Evolutionary conservation across 371 early-diverging fungal genomes (phyloP).

Genomic region (Saksenaea vasiformis): DNA sequence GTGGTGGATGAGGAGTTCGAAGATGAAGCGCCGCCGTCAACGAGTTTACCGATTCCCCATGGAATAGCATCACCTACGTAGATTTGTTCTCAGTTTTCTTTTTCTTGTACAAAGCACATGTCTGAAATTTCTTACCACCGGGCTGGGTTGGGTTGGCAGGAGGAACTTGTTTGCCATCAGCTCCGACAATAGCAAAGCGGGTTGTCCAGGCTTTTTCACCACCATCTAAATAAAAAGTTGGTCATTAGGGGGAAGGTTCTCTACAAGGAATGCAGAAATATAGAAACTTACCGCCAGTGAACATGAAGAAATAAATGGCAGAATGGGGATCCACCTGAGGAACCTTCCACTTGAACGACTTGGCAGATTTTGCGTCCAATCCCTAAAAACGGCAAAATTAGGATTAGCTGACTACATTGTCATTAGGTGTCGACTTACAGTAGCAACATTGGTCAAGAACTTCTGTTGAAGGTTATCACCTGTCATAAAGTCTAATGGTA

Average conservation of each 20-base stretch:
- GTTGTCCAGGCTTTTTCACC: constrained; percentile 34
- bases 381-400: constrained; percentile 14
- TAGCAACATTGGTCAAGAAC: constrained; percentile 28
- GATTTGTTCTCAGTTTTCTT: background rate
- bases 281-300: constrained; percentile 26
- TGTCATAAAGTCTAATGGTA: constrained; percentile 37
- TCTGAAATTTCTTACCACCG: constrained; percentile 11
- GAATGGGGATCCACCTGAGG: constrained; percentile 36
- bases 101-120: background rate
- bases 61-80: constrained; percentile 22
- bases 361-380: constrained; percentile 19
- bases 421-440: constrained; percentile 13
- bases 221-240: constrained; percentile 3
- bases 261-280: background rate
- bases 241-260: background rate
- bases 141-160: constrained; percentile 25
- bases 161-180: constrained; percentile 18
- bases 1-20: constrained; percentile 5
- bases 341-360: constrained; percentile 26
- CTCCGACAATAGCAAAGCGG: constrained; percentile 32
- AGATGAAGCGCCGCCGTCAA: constrained; percentile 8
- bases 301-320: constrained; percentile 39
- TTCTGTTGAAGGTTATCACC: constrained; percentile 38
- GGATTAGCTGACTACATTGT: background rate
- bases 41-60: constrained; percentile 27